Conservation (phyloP, 768 basidiomycete genomes). For the Panaeolus papilionaceus region DNA sequence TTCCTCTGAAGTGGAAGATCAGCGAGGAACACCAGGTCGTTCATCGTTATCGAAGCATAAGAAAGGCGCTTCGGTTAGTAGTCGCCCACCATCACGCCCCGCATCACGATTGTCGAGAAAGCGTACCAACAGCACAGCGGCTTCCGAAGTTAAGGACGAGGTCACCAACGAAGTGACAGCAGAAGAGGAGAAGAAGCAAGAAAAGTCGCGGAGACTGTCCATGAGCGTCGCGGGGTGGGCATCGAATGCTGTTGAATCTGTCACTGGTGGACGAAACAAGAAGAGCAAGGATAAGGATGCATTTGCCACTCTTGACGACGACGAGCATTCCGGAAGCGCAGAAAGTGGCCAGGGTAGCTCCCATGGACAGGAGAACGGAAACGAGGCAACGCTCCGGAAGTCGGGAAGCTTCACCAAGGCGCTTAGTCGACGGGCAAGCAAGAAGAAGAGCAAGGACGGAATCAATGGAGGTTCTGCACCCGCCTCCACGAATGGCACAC, state of each 20-base stretch:
- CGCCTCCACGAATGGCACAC: slow-evolving; percentile 22
- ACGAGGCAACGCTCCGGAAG: slow-evolving; percentile 26
- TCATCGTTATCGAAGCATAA: slow-evolving; percentile 35
- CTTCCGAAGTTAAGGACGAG: slow-evolving; percentile 26
- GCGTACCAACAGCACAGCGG: slow-evolving; percentile 63
- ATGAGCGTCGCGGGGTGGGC: slow-evolving; percentile 77
- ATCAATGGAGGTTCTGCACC: slow-evolving; percentile 14
- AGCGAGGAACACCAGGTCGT: slow-evolving; percentile 28
- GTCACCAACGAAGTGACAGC: slow-evolving; percentile 25
- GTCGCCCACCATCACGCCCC: slow-evolving; percentile 56
- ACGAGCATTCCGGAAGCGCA: slow-evolving; percentile 30
- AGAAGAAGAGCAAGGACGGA: slow-evolving; percentile 42
- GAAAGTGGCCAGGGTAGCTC: slow-evolving; percentile 11
- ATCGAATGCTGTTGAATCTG: slow-evolving; percentile 64
- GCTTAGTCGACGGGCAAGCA: slow-evolving; percentile 34
- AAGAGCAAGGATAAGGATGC: slow-evolving; percentile 63
- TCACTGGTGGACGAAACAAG: slow-evolving; percentile 59
- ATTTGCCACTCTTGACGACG: slow-evolving; percentile 63
- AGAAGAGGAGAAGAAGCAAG: slow-evolving; percentile 39
- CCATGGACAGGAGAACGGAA: neutral
- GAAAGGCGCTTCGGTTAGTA: slow-evolving; percentile 50
- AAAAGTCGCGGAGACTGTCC: slow-evolving; percentile 50
- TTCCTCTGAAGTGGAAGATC: slow-evolving; percentile 46
- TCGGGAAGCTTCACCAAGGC: slow-evolving; percentile 34
- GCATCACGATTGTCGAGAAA: slow-evolving; percentile 67